Conservation (phyloP, 768 basidiomycete genomes). For the Lyophyllum decastes region DNA sequence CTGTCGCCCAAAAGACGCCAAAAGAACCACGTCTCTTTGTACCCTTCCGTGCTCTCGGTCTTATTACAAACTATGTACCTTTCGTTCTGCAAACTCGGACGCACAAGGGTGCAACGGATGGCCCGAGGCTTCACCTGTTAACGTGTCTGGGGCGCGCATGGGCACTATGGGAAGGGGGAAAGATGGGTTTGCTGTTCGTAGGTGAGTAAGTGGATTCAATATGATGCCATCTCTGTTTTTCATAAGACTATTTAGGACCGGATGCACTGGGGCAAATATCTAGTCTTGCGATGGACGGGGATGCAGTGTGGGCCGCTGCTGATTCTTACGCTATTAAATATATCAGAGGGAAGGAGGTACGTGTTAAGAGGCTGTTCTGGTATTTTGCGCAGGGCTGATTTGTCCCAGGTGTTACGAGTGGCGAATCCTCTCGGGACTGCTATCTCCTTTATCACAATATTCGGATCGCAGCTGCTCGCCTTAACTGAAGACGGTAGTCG, state of each 20-base stretch:
- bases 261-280: conserved; percentile 74
- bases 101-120: conserved; percentile 81
- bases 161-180: conserved; percentile 96
- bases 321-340: conserved; percentile 76
- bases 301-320: conserved; percentile 81
- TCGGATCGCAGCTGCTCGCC: conserved; percentile 80
- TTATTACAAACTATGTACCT: conserved; percentile 89
- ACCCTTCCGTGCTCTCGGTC: conserved; percentile 94
- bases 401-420: conserved; percentile 51
- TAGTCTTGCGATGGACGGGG: conserved; percentile 78
- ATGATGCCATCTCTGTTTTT: not conserved
- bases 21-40: conserved; percentile 69
- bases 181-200: conserved; percentile 90
- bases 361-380: not conserved
- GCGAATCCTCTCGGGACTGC: conserved; percentile 64
- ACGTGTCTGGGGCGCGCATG: conserved; percentile 89
- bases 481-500: conserved; percentile 77
- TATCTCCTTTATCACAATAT: conserved; percentile 70
- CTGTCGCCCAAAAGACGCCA: conserved; percentile 15
- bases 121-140: conserved; percentile 80
- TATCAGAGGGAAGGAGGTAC: conserved; percentile 84
- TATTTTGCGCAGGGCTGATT: conserved; percentile 5
- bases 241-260: conserved; percentile 60
- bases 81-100: conserved; percentile 86
- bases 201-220: conserved; percentile 57